These are phyloP conservation scores for Dothistroma pini DNA, from an alignment of 2,329 filamentous ascomycete genomes.

Conservation along the genomic window DNA sequence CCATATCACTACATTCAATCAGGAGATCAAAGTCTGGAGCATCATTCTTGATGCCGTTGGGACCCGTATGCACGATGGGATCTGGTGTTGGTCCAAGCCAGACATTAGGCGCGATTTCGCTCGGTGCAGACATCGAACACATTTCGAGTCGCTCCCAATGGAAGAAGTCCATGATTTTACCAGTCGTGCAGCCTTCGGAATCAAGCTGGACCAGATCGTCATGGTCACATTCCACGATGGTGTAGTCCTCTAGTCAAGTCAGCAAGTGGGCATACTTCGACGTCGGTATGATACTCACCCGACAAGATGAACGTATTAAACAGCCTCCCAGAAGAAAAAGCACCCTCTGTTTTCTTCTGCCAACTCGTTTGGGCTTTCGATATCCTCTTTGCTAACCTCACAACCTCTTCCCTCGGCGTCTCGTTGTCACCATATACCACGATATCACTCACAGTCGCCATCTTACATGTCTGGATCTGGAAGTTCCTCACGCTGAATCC, in stretches of 20 bases:
- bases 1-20: constrained; percentile 85
- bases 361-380: constrained; percentile 73
- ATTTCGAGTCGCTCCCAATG: constrained; percentile 87
- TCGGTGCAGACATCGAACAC: constrained; percentile 85
- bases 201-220: constrained; percentile 72
- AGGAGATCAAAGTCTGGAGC: constrained; percentile 63
- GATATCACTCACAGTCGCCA: constrained; percentile 84
- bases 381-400: constrained; percentile 61
- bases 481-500: constrained; percentile 97
- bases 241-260: constrained; percentile 57
- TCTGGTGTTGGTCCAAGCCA: constrained; percentile 88
- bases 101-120: constrained; percentile 84
- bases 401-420: constrained; percentile 58
- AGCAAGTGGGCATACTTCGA: constrained; percentile 23
- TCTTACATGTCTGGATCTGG: constrained; percentile 88
- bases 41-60: constrained; percentile 45
- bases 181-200: constrained; percentile 66
- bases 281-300: constrained; percentile 41
- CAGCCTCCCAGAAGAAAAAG: constrained; percentile 41
- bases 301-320: constrained; percentile 84
- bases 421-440: constrained; percentile 81
- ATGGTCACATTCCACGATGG: constrained; percentile 66
- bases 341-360: constrained; percentile 60
- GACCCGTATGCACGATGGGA: constrained; percentile 45
- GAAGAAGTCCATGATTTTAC: constrained; percentile 80